phyloP scores from a whole-genome alignment of 139 green algal species.

The Chlorella ohadii region DNA sequence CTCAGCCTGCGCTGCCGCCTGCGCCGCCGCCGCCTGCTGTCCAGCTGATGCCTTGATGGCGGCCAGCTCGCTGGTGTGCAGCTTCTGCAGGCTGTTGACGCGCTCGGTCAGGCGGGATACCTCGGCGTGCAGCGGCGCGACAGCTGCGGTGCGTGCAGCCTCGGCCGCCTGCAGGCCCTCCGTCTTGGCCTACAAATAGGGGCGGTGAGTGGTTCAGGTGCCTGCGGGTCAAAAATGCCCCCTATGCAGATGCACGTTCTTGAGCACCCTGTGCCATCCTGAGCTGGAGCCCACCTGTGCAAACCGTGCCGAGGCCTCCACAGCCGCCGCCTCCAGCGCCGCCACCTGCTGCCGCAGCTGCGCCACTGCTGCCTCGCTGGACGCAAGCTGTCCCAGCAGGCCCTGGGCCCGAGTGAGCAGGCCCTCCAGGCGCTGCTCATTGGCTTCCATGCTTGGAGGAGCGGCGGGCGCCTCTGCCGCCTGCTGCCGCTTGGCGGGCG shows the following conservation, averaged over 20 bases:
- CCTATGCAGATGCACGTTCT: too few relatives aligned
- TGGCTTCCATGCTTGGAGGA: not conserved
- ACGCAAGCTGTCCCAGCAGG: not conserved
- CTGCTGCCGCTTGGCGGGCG: not conserved
- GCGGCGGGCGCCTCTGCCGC: not conserved
- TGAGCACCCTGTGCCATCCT: too few relatives aligned
- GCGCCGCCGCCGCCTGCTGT: slow-evolving; percentile 22
- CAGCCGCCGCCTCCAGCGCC: not conserved
- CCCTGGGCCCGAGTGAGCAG: slow-evolving; percentile 2
- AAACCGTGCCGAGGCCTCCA: too few relatives aligned
- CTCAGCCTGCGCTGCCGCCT: not conserved
- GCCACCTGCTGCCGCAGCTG: slow-evolving; percentile 15
- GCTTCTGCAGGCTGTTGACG: slow-evolving; percentile 23
- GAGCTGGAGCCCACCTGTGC: too few relatives aligned
- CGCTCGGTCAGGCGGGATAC: slow-evolving; percentile 47
- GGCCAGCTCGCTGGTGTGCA: slow-evolving; percentile 21
- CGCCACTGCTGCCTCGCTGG: slow-evolving; percentile 4
- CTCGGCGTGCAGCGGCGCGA: slow-evolving; percentile 39
- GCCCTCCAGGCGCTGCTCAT: not conserved
- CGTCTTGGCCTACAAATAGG: not conserved
- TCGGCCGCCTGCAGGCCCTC: slow-evolving; percentile 11
- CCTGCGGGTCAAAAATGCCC: too few relatives aligned
- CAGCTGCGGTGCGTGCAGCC: slow-evolving; percentile 3
- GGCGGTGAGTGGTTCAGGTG: too few relatives aligned
- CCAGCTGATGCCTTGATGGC: not conserved